Conservation (phyloP, 2,329 filamentous ascomycete genomes). For the Pseudopithomyces chartarum region DNA sequence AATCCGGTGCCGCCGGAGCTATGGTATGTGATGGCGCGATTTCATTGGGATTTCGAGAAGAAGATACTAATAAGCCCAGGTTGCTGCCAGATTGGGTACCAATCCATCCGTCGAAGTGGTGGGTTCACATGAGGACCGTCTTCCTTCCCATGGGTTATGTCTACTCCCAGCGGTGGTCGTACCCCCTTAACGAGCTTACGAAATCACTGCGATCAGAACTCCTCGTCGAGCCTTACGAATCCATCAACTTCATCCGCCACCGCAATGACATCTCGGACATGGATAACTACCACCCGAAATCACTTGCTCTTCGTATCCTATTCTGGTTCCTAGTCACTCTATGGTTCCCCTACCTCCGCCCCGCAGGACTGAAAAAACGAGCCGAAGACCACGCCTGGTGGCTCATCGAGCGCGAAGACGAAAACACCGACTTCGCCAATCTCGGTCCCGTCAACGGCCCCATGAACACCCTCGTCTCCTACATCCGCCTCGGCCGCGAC, state of each 20-base stretch:
- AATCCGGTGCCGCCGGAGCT: constrained; percentile 93
- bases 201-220: constrained; percentile 78
- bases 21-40: constrained; percentile 61
- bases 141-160: constrained; percentile 90
- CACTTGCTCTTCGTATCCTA: constrained; percentile 75
- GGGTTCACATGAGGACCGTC: constrained; percentile 98
- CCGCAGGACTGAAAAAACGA: constrained; percentile 66
- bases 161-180: constrained; percentile 81
- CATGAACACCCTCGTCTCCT: constrained; percentile 88
- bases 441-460: constrained; percentile 88
- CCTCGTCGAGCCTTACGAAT: constrained; percentile 76
- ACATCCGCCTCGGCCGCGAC: constrained; percentile 80
- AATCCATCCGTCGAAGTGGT: constrained; percentile 91
- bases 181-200: constrained; percentile 75
- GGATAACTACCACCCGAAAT: constrained; percentile 95
- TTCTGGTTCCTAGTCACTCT: constrained; percentile 82
- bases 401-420: constrained; percentile 87
- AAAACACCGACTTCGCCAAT: constrained; percentile 85
- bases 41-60: neutral
- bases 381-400: constrained; percentile 84
- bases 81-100: constrained; percentile 89
- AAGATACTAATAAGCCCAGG: constrained; percentile 38
- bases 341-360: constrained; percentile 78
- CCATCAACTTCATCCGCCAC: constrained; percentile 76
- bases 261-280: constrained; percentile 78